A percentile compares a stretch with the other conserved stretches of the same genome.
Conservation (phyloP, 2,329 filamentous ascomycete species). For the Pseudogymnoascus sp. region DNA sequence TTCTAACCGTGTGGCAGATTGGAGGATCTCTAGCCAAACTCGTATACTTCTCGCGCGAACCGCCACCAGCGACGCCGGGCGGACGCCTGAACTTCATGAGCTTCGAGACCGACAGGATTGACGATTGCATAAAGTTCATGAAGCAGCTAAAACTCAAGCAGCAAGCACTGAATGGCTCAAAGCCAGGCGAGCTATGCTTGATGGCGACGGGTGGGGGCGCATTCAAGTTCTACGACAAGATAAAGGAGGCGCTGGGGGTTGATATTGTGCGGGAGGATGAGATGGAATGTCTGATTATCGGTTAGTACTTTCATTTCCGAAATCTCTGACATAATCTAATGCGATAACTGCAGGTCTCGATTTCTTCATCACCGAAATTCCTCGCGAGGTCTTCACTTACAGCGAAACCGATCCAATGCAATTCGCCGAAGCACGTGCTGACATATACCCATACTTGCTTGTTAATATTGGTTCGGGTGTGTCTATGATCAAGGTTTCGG, state of each 20-base stretch:
- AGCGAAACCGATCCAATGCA: constrained; percentile 86
- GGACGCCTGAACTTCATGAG: constrained; percentile 91
- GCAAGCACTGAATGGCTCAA: constrained; percentile 65
- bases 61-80: constrained; percentile 69
- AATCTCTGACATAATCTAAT: constrained; percentile 7
- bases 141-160: constrained; percentile 78
- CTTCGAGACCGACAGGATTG: constrained; percentile 92
- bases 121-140: constrained; percentile 90
- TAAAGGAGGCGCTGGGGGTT: constrained; percentile 74
- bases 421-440: constrained; percentile 68
- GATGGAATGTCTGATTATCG: constrained; percentile 97
- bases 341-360: constrained; percentile 61
- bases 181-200: constrained; percentile 69
- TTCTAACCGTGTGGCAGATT: constrained; percentile 52
- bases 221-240: constrained; percentile 93
- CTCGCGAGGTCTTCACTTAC: constrained; percentile 94
- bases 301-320: constrained; percentile 38
- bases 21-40: constrained; percentile 93
- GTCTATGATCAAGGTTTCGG: constrained; percentile 93
- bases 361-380: constrained; percentile 98
- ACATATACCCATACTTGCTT: constrained; percentile 92
- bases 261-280: constrained; percentile 91
- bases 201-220: constrained; percentile 96
- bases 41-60: constrained; percentile 92
- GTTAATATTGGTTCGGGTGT: constrained; percentile 98